Evolutionary conservation across 2,329 filamentous ascomycete species (phyloP).

Genomic region (Phaeoacremonium minimum): DNA sequence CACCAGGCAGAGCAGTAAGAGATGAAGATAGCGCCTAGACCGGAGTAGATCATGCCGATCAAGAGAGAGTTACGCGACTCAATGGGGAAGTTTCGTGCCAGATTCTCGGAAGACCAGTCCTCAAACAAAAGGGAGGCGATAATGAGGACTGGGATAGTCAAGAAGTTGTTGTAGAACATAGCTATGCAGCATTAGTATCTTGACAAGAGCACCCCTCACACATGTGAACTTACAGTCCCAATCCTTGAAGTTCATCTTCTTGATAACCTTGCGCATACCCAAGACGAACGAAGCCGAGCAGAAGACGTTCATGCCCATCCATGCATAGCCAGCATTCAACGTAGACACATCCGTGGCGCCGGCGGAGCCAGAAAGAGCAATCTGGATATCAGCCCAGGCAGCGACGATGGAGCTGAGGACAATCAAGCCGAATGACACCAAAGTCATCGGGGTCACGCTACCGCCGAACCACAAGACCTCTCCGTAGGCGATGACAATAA

Average conservation of each 20-base stretch:
- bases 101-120: constrained; percentile 86
- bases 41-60: constrained; percentile 89
- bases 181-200: constrained; percentile 47
- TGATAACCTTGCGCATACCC: constrained; percentile 96
- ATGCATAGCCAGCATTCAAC: constrained; percentile 89
- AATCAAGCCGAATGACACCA: constrained; percentile 95
- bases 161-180: constrained; percentile 99
- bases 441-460: constrained; percentile 77
- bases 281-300: constrained; percentile 88
- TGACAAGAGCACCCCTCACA: constrained; percentile 15
- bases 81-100: constrained; percentile 83
- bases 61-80: constrained; percentile 75
- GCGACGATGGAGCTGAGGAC: constrained; percentile 91
- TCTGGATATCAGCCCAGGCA: constrained; percentile 94
- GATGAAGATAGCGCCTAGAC: constrained; percentile 91
- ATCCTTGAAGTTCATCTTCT: constrained; percentile 99
- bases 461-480: constrained; percentile 98
- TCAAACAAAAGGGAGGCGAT: constrained; percentile 77
- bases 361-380: constrained; percentile 64
- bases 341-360: constrained; percentile 67
- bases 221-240: constrained; percentile 78
- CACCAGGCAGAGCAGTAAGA: constrained; percentile 99
- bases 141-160: constrained; percentile 89
- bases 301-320: constrained; percentile 97
- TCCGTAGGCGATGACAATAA: constrained; percentile 96